Conservation (phyloP, 2,329 filamentous ascomycete genomes). For the Whalleya microplaca region DNA sequence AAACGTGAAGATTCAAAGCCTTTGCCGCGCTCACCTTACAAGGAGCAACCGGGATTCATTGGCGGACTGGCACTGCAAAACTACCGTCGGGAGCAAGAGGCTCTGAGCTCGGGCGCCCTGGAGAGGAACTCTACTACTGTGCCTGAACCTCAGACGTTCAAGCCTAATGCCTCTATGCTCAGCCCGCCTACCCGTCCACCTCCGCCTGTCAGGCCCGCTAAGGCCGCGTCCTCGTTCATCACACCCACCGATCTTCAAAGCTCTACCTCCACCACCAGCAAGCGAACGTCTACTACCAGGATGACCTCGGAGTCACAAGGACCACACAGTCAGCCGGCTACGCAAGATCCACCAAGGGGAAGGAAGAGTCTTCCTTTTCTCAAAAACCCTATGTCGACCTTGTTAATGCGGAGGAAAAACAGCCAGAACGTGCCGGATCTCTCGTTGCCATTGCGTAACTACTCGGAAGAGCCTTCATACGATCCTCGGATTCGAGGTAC, state of each 20-base stretch:
- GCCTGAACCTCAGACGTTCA: conserved; percentile 15
- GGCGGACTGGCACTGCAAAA: conserved; percentile 59
- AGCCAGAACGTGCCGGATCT: conserved; percentile 53
- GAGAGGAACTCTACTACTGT: conserved; percentile 24
- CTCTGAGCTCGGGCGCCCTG: conserved; percentile 23
- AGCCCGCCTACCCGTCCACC: conserved; percentile 34
- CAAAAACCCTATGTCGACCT: conserved; percentile 62
- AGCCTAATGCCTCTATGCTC: conserved; percentile 37
- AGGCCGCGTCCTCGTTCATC: conserved; percentile 48
- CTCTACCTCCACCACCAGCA: conserved; percentile 40
- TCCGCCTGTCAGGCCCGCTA: conserved; percentile 36
- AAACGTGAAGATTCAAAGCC: conserved; percentile 34
- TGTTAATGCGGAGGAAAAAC: conserved; percentile 60
- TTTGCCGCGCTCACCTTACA: conserved; percentile 40
- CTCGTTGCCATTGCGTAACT: conserved; percentile 44
- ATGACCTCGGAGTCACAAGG: conserved; percentile 43
- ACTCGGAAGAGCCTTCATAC: conserved; percentile 52
- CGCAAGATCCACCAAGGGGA: conserved; percentile 47
- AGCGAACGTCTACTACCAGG: conserved; percentile 48
- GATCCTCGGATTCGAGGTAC: conserved; percentile 68
- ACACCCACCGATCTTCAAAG: conserved; percentile 54
- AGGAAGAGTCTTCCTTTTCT: conserved; percentile 61
- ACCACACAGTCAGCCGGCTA: conserved; percentile 35
- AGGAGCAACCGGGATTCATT: conserved; percentile 53
- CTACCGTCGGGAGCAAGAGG: conserved; percentile 46